Evolutionary conservation across 106 monocot genomes (phyloP), one percentile per base, ranked within the genome.

Genomic region (Dioscorea zingiberensis): DNA sequence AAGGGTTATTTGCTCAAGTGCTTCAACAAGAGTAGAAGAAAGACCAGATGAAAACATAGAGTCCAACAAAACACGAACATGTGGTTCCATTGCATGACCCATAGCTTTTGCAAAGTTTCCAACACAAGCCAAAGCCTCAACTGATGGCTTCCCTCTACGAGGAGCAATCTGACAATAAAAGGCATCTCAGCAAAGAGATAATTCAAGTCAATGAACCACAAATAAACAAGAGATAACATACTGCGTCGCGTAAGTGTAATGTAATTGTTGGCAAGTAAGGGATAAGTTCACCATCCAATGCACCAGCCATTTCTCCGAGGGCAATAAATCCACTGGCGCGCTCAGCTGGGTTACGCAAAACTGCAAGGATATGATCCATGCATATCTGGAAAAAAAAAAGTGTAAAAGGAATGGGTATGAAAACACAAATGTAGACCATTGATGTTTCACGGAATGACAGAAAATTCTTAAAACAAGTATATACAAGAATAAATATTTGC

Each of bases 241-340:
- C 95, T 46, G 95, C 95, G 66, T 97, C 95, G 26, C 85, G 87
- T 71, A 97, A 76, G 48, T 97, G 85, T 46, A 48, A 25, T 48
- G 83, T 86, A 58, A 97, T 92, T 65, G 83, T 77, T 12, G 91
- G 88, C 62, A 97, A 68, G 80, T 97, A 97, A 7, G 91, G 76
- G 13, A 88, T 57, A 28, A 97, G 87, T 84, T 97, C 92, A 59
- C 83, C 88, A 73, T 85, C 83, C 76, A 97, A 79, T 47, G 95
- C 95, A 44, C 95, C 92, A 68, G 95, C 95, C 95, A 97, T 97
- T 78, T 97, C 95, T 66, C 88, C 92, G 29, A 97, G 79, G 57
- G 95, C 95, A 77, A 84, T 82, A 53, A 97, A 97, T 15, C 95
- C 92, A 83, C 88, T 92, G 17, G 88, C 88, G 60, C 95, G 85